Conservation (phyloP, 208 protist species). For the Trypanosoma avium region DNA sequence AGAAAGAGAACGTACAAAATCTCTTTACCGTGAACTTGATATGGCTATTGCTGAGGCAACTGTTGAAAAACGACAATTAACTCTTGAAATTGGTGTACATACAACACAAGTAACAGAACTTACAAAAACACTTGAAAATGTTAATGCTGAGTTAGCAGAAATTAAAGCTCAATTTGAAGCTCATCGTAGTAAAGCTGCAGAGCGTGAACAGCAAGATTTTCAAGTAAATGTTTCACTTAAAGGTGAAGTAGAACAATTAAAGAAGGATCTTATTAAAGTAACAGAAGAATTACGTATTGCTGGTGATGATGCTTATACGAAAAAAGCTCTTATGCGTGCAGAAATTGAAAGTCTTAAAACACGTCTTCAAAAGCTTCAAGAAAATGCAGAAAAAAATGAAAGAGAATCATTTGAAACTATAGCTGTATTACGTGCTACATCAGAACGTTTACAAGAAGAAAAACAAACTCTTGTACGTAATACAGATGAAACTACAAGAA, state of each 20-base stretch:
- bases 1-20: constrained; percentile 40
- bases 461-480: constrained; percentile 28
- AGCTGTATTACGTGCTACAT: constrained; percentile 57
- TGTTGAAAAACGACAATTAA: constrained; percentile 66
- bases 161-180: constrained; percentile 37
- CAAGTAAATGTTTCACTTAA: constrained; percentile 70
- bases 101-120: constrained; percentile 67
- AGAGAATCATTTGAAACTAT: constrained; percentile 75
- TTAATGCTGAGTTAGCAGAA: constrained; percentile 37
- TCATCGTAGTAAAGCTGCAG: constrained; percentile 26
- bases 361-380: constrained; percentile 74
- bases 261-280: constrained; percentile 54
- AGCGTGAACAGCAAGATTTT: constrained; percentile 81
- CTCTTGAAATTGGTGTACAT: constrained; percentile 78
- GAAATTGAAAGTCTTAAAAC: constrained; percentile 80
- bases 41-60: constrained; percentile 42
- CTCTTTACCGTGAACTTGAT: constrained; percentile 51
- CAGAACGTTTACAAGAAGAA: constrained; percentile 41
- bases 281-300: constrained; percentile 45
- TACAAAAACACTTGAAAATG: constrained; percentile 28
- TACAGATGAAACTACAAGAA: constrained; percentile 26
- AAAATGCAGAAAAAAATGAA: constrained; percentile 73
- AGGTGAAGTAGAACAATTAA: constrained; percentile 67
- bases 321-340: constrained; percentile 58
- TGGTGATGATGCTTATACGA: constrained; percentile 62